Evolutionary conservation across 495 filamentous ascomycete species (phyloP).

Genomic region (Daldinia decipiens): DNA sequence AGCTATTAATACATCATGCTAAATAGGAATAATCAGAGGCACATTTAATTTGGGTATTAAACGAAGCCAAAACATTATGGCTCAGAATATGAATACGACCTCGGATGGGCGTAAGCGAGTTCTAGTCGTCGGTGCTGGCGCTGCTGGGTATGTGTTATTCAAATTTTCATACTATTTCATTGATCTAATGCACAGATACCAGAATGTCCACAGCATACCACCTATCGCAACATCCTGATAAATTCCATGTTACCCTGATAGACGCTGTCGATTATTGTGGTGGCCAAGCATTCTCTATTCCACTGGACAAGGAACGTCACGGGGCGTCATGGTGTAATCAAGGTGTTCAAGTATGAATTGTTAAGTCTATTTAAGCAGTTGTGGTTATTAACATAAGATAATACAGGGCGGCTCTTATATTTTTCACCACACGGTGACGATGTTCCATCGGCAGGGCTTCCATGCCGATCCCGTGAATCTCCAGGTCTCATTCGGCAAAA

Average conservation of each 20-base stretch:
- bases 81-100: constrained; percentile 20
- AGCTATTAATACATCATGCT: neutral
- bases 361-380: neutral
- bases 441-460: constrained; percentile 76
- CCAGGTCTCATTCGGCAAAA: constrained; percentile 85
- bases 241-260: constrained; percentile 78
- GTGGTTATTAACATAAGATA: neutral
- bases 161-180: neutral
- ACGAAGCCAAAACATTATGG: constrained; percentile 21
- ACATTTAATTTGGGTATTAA: neutral
- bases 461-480: constrained; percentile 75
- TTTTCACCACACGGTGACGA: constrained; percentile 84
- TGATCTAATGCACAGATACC: constrained; percentile 13
- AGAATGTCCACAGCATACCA: constrained; percentile 77
- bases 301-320: constrained; percentile 71
- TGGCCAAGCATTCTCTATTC: constrained; percentile 84
- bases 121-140: constrained; percentile 71
- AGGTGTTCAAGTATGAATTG: constrained; percentile 65
- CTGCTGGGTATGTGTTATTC: constrained; percentile 59
- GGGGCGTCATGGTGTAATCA: constrained; percentile 84
- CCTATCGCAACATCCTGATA: constrained; percentile 76
- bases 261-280: constrained; percentile 74
- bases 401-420: constrained; percentile 75
- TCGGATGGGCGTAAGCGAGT: constrained; percentile 58
- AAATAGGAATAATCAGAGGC: neutral